Evolutionary conservation across 495 filamentous ascomycete genomes (phyloP).

Genomic region (Sordaria brevicollis): DNA sequence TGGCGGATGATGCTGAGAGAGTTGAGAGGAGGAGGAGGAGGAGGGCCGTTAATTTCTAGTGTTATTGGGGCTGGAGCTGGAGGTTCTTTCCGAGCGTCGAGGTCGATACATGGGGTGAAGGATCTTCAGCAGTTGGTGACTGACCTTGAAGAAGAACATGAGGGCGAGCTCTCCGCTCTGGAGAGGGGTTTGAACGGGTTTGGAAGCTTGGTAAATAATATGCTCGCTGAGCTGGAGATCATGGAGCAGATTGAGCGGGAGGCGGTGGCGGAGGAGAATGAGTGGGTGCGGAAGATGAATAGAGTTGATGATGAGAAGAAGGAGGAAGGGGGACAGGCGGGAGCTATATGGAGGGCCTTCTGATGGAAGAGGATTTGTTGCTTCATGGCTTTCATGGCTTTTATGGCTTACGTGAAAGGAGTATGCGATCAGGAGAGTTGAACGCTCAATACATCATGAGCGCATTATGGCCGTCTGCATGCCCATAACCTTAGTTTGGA

Average conservation of each 20-base stretch:
- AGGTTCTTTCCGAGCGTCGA: neutral
- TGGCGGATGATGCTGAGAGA: constrained; percentile 28
- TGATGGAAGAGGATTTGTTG: constrained; percentile 1
- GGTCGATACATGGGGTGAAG: neutral
- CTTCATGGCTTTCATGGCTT: neutral
- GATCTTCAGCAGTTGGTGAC: neutral
- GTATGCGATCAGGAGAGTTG: neutral
- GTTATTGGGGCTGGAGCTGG: neutral
- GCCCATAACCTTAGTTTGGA: too few species aligned
- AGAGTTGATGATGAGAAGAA: constrained; percentile 16
- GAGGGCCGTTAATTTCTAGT: too few species aligned
- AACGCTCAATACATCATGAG: neutral
- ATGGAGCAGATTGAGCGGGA: constrained; percentile 41
- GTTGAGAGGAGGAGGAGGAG: constrained; percentile 23
- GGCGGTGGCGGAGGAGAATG: constrained; percentile 29
- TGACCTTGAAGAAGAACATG: neutral
- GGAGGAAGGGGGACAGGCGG: constrained; percentile 5
- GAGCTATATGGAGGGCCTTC: constrained; percentile 23
- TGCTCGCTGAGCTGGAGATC: constrained; percentile 35
- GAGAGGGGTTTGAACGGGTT: constrained; percentile 28
- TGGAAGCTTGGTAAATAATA: constrained; percentile 29
- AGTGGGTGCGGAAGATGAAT: constrained; percentile 40
- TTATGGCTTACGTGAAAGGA: neutral
- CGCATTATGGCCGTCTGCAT: neutral
- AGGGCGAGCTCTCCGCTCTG: constrained; percentile 22